Base-by-base conservation (phyloP, 2,329 filamentous ascomycete species). In the Teratosphaeria epicoccoides region DNA sequence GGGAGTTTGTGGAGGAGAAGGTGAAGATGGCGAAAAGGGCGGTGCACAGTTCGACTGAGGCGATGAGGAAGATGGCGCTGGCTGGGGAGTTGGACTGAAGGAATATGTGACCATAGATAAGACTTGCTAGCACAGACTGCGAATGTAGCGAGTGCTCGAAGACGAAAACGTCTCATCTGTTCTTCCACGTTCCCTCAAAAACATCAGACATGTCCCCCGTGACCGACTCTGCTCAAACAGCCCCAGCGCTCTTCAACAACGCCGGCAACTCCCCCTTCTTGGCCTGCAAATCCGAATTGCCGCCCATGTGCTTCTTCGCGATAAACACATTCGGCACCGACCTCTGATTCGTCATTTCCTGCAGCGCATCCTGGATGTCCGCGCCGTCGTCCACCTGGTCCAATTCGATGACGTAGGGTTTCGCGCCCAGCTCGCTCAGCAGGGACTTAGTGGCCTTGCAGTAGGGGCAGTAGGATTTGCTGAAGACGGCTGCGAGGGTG, bases 321-420 rank as follows among this genome's bases (percentile, higher is more conserved):
- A 98, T 97, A 77, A 87, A 97, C 75, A 95, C 86, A 76, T 97
- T 97, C 64, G 93, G 93, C 5, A 98, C 93, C 63, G 87, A 91
- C 65, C 83, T 78, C 78, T 98, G 93, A 69, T 80, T 77, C 52
- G 83, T 88, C 63, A 97, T 80, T 58, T 91, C 79, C 61, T 80
- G 71, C 55, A 98, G 86, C 24, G 89, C 88, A 59, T 82, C 76
- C 76, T 98, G 93, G 65, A 98, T 81, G 11, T 76, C 89, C 59
- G 73, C 69, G 59, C 93, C 91, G 66, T 97, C 91, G 58, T 84
- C 88, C 61, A 87, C 78, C 74, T 90, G 74, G 73, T 98, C 90
- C 56, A 98, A 77, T 78, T 98, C 93, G 52, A 93, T 75, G 51
- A 79, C 68, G 65, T 79, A 82, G 71, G 80, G 90, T 62, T 89